phyloP scores from a whole-genome alignment of 768 basidiomycete genomes.

The Amanita rubescens region DNA sequence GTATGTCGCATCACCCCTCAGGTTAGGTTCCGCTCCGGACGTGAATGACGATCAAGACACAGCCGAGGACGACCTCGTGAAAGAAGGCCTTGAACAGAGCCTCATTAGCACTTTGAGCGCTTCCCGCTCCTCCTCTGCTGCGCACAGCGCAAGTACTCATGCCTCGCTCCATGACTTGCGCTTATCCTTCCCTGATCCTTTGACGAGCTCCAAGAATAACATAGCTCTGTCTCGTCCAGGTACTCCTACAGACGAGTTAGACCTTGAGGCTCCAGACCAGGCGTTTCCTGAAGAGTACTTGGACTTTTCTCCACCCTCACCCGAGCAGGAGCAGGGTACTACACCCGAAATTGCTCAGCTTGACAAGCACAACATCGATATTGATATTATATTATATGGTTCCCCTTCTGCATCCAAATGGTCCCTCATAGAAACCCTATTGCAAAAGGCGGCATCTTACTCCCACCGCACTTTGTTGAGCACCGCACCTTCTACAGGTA shows the following conservation, averaged over 20 bases:
- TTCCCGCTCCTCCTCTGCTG: slow-evolving; percentile 59
- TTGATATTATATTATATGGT: slow-evolving; percentile 67
- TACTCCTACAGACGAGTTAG: slow-evolving; percentile 23
- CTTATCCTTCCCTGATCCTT: slow-evolving; percentile 78
- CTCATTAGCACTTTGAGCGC: slow-evolving; percentile 72
- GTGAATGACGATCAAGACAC: slow-evolving; percentile 30
- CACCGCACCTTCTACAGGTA: background rate
- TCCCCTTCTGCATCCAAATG: slow-evolving; percentile 50
- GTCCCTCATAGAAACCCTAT: slow-evolving; percentile 49
- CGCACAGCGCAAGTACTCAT: slow-evolving; percentile 43
- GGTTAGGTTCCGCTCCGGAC: slow-evolving; percentile 22
- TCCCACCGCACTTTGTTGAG: slow-evolving; percentile 25
- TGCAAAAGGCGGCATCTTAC: slow-evolving; percentile 45
- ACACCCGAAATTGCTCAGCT: slow-evolving; percentile 30
- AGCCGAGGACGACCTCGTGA: slow-evolving; percentile 61
- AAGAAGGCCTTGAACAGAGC: slow-evolving; percentile 75
- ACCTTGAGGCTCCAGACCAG: slow-evolving; percentile 14
- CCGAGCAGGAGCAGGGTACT: slow-evolving; percentile 28
- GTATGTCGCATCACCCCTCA: slow-evolving; percentile 23
- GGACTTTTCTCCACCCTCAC: slow-evolving; percentile 12
- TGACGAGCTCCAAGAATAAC: slow-evolving; percentile 63
- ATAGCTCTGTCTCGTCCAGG: slow-evolving; percentile 53
- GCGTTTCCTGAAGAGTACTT: slow-evolving; percentile 10
- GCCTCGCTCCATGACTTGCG: slow-evolving; percentile 66
- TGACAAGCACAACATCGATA: slow-evolving; percentile 27